phyloP scores from a whole-genome alignment of 345 rosid species.

The Salix dunnii region DNA sequence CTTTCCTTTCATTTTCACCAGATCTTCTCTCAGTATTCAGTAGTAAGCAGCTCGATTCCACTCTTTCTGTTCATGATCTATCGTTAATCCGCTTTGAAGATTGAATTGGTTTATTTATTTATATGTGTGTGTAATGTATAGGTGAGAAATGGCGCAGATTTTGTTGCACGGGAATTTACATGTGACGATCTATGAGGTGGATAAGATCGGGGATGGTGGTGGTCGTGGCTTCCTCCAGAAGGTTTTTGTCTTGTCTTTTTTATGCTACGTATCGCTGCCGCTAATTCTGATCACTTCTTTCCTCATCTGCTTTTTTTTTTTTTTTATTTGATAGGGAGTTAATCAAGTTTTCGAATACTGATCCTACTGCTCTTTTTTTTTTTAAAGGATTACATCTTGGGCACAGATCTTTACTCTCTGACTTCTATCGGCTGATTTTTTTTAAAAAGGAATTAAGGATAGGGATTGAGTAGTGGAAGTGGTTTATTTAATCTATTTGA shows the following conservation, averaged over 20 bases:
- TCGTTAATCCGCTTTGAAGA: not conserved
- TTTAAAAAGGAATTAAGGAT: not conserved
- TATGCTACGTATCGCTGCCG: not conserved
- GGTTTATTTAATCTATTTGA: not conserved
- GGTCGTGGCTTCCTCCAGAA: slow-evolving; percentile 52
- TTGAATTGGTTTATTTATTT: not conserved
- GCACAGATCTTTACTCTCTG: not conserved
- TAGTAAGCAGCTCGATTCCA: not conserved
- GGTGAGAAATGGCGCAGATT: slow-evolving; percentile 63
- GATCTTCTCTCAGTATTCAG: not conserved
- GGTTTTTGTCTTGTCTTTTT: slow-evolving; percentile 34
- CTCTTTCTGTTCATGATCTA: not conserved
- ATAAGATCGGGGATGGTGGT: slow-evolving; percentile 49
- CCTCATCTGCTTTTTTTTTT: not conserved
- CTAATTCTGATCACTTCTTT: not conserved
- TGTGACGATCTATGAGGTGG: slow-evolving; percentile 84
- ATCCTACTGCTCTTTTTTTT: not conserved
- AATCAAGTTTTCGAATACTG: not conserved
- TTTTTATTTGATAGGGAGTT: not conserved
- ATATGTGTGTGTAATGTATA: slow-evolving; percentile 1
- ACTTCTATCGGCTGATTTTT: not conserved
- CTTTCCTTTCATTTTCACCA: not conserved
- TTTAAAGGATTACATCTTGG: not conserved
- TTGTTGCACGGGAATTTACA: slow-evolving; percentile 83
- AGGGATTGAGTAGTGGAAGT: not conserved